Evolutionary conservation across 2,329 filamentous ascomycete genomes (phyloP).

Genomic region (Podosphaera xanthii): DNA sequence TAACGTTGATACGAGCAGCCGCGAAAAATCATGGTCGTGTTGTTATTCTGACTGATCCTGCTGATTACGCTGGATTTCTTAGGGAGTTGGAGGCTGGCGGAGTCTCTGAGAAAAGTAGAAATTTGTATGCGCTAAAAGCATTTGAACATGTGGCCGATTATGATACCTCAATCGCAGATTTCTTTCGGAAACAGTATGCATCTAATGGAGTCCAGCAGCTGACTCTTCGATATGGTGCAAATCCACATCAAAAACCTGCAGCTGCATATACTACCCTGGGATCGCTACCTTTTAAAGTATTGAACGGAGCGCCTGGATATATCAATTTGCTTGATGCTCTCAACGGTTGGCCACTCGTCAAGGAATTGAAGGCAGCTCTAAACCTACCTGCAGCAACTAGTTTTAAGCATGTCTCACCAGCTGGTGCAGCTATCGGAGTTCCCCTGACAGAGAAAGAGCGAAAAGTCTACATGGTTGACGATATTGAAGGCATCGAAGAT

Average conservation of each 20-base stretch:
- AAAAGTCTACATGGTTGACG: constrained; percentile 96
- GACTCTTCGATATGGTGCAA: constrained; percentile 78
- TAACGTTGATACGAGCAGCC: constrained; percentile 84
- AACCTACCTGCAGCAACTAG: constrained; percentile 78
- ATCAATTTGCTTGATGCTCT: constrained; percentile 93
- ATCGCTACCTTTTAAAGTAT: constrained; percentile 79
- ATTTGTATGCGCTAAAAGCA: constrained; percentile 83
- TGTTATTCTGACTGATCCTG: constrained; percentile 83
- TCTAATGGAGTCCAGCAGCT: constrained; percentile 63
- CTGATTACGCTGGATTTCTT: constrained; percentile 84
- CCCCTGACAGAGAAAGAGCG: constrained; percentile 70
- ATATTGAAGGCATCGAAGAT: constrained; percentile 69
- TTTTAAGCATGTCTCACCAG: constrained; percentile 98
- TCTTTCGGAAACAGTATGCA: constrained; percentile 95
- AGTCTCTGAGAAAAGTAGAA: constrained; percentile 64
- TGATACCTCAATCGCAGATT: constrained; percentile 79
- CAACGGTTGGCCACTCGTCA: constrained; percentile 91
- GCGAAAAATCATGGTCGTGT: constrained; percentile 96
- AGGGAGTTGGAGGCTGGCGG: constrained; percentile 73
- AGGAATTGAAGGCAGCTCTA: constrained; percentile 79
- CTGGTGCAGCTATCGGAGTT: constrained; percentile 81
- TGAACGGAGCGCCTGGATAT: constrained; percentile 76
- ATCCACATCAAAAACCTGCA: constrained; percentile 95
- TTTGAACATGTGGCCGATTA: constrained; percentile 98
- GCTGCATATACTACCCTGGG: constrained; percentile 54